Conservation (phyloP, 306 rosid species). For the Nissolia schottii region DNA sequence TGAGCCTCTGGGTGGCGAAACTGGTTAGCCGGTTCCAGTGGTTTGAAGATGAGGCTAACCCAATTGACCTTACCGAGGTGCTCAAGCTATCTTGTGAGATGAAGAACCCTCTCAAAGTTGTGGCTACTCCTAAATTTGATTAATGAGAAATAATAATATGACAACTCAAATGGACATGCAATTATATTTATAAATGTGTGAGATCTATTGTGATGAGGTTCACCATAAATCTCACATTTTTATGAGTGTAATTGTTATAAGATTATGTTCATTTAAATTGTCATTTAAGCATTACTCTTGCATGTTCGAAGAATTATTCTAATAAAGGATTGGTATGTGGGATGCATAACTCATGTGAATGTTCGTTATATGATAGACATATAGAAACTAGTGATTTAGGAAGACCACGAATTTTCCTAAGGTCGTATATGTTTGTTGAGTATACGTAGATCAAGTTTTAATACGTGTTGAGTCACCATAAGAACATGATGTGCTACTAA, state of each 20-base stretch:
- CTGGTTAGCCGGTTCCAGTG: conserved; percentile 37
- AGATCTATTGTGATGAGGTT: too few relatives aligned
- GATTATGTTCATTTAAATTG: too few relatives aligned
- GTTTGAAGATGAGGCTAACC: conserved; percentile 33
- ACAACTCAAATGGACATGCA: too few relatives aligned
- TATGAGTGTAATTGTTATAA: too few relatives aligned
- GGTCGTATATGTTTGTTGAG: background rate
- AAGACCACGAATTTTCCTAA: background rate
- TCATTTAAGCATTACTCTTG: too few relatives aligned
- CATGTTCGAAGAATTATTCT: background rate
- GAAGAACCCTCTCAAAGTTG: conserved; percentile 43
- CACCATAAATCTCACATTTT: too few relatives aligned
- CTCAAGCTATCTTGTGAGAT: conserved; percentile 49
- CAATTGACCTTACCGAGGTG: conserved; percentile 41
- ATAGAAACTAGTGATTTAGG: background rate
- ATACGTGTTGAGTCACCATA: background rate
- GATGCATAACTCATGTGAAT: background rate
- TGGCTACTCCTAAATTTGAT: conserved; percentile 30
- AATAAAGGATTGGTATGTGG: background rate
- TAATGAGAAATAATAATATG: too few relatives aligned
- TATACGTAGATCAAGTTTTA: background rate
- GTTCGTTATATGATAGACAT: background rate
- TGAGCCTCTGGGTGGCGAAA: conserved; percentile 51
- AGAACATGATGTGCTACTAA: background rate
- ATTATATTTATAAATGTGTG: too few relatives aligned